phyloP scores from a whole-genome alignment of 2,329 filamentous ascomycete species.

The Zymoseptoria crescenta region DNA sequence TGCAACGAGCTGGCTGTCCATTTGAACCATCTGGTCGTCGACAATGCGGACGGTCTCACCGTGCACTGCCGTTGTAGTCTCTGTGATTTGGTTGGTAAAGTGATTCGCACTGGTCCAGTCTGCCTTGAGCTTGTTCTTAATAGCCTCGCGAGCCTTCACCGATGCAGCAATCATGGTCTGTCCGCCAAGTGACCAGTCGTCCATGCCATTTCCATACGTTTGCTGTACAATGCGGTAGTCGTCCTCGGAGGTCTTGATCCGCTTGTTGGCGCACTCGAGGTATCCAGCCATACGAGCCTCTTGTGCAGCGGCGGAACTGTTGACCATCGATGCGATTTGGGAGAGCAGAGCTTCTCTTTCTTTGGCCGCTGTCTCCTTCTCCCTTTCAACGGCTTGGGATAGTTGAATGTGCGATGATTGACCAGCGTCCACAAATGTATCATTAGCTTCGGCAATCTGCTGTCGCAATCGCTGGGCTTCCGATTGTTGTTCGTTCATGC shows the following conservation, averaged over 20 bases:
- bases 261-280: conserved; percentile 55
- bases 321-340: conserved; percentile 72
- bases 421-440: conserved; percentile 61
- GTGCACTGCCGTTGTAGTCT: conserved; percentile 78
- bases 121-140: conserved; percentile 75
- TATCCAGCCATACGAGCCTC: conserved; percentile 61
- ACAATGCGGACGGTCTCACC: conserved; percentile 85
- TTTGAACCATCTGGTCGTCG: conserved; percentile 77
- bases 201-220: conserved; percentile 63
- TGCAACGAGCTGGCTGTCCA: conserved; percentile 80
- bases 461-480: conserved; percentile 67
- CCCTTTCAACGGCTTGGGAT: conserved; percentile 63
- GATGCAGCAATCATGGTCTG: conserved; percentile 63
- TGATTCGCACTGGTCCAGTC: conserved; percentile 77
- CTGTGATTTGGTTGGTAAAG: conserved; percentile 75
- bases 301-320: conserved; percentile 64
- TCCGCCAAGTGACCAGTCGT: conserved; percentile 64
- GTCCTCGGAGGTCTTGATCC: conserved; percentile 39
- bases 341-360: conserved; percentile 67
- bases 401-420: conserved; percentile 58
- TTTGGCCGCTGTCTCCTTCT: conserved; percentile 61
- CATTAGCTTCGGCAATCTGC: conserved; percentile 64
- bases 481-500: conserved; percentile 65
- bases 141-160: conserved; percentile 61
- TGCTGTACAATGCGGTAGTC: conserved; percentile 51